These are phyloP conservation scores for Stephanodiscus minutulus DNA, from an alignment of 108 stramenopile genomes.

Conservation along the genomic window DNA sequence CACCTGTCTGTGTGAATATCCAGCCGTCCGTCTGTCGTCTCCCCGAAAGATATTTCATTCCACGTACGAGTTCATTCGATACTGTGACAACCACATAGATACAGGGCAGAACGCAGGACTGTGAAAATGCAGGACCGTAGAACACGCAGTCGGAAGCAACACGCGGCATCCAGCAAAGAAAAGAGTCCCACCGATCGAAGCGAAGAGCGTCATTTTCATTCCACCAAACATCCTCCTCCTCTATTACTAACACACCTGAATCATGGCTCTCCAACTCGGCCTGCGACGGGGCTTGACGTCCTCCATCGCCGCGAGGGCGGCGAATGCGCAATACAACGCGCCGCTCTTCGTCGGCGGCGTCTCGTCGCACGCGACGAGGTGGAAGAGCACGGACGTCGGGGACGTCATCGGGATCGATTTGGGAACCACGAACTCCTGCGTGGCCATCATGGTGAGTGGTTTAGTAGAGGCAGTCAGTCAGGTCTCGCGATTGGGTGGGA, in stretches of 20 bases:
- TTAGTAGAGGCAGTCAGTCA: not conserved
- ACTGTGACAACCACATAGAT: too few species aligned
- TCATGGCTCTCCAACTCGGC: conserved; percentile 48
- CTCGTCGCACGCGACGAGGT: conserved; percentile 24
- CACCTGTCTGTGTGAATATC: not conserved
- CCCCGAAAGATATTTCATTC: too few species aligned
- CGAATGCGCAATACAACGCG: conserved; percentile 13
- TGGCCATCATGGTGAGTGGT: conserved; percentile 96
- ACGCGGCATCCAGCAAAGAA: not conserved
- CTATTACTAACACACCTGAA: not conserved
- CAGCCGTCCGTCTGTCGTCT: not conserved
- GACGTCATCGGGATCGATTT: conserved; percentile 99
- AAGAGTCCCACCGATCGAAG: not conserved
- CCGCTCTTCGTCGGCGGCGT: conserved; percentile 25
- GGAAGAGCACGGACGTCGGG: conserved; percentile 77
- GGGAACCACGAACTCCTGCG: conserved; percentile 99
- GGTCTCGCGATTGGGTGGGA: too few species aligned
- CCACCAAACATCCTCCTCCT: not conserved
- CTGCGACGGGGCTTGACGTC: conserved; percentile 32
- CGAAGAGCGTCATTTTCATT: conserved; percentile 1
- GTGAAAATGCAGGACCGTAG: not conserved
- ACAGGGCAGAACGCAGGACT: conserved; percentile 21
- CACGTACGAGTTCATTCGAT: too few species aligned
- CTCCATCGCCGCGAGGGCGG: not conserved
- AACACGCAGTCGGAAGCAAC: not conserved